These are phyloP conservation scores for Lentinula lateritia DNA, from an alignment of 768 basidiomycete species.

Conservation along the genomic window DNA sequence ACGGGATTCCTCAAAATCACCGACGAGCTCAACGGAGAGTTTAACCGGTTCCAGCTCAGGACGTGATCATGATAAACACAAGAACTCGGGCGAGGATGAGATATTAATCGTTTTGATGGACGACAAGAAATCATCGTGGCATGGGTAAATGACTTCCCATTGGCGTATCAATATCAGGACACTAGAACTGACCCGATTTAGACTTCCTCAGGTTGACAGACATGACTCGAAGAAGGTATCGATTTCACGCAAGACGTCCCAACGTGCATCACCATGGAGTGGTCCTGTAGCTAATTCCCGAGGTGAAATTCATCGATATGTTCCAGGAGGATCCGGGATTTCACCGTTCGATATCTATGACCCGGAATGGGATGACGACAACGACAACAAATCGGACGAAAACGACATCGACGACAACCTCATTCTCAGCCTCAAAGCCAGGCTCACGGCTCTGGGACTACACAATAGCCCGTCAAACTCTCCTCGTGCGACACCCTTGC, in stretches of 20 bases:
- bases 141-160: background rate
- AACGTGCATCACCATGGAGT: conserved; percentile 3
- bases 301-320: conserved; percentile 5
- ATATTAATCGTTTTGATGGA: conserved; percentile 5
- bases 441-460: background rate
- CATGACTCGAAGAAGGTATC: conserved; percentile 1
- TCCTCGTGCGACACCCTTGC: background rate
- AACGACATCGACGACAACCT: background rate
- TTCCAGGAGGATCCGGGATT: background rate
- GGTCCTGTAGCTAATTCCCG: conserved; percentile 3
- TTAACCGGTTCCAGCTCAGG: background rate
- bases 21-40: conserved; percentile 1
- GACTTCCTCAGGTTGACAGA: background rate
- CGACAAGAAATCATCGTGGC: conserved; percentile 4
- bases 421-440: background rate
- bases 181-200: background rate
- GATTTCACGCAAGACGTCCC: background rate
- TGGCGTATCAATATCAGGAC: background rate
- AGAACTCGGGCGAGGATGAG: background rate
- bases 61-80: background rate
- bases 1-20: conserved; percentile 4
- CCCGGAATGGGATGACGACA: background rate
- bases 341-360: background rate
- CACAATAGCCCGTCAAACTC: background rate
- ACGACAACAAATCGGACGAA: background rate